These are phyloP conservation scores for Ochromonas danica DNA, from an alignment of 108 stramenopile genomes.

Conservation along the genomic window DNA sequence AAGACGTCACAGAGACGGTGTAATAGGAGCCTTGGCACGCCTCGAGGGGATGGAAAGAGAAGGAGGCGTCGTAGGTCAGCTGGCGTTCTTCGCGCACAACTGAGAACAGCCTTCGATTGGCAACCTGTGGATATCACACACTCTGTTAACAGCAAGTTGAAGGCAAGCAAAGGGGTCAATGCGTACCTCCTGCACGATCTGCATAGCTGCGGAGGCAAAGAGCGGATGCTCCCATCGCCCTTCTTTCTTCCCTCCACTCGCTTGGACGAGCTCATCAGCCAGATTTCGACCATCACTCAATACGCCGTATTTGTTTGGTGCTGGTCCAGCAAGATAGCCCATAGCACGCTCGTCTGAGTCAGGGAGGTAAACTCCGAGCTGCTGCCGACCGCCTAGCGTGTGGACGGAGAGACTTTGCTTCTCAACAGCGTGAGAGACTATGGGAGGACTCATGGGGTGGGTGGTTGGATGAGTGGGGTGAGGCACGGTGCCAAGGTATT, in stretches of 20 bases:
- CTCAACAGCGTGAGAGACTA: no score
- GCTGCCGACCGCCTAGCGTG: conserved; percentile 29
- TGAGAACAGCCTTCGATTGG: conserved; percentile 85
- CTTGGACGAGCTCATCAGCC: conserved; percentile 57
- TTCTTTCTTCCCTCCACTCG: conserved; percentile 54
- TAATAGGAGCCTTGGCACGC: conserved; percentile 89
- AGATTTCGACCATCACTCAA: conserved; percentile 75
- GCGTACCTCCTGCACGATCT: conserved; percentile 58
- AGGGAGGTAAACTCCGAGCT: conserved; percentile 79
- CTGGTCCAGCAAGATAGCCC: conserved; percentile 84
- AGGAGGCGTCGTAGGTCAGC: conserved; percentile 94
- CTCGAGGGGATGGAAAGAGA: conserved; percentile 83
- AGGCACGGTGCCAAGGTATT: conserved; percentile 90
- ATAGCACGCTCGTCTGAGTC: conserved; percentile 93
- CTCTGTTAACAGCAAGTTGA: no score
- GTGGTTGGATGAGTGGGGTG: no score
- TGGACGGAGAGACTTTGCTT: no score
- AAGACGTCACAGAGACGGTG: conserved; percentile 88
- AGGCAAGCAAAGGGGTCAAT: no score
- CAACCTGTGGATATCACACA: conserved; percentile 71
- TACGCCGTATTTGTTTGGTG: conserved; percentile 88
- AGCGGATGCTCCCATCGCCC: conserved; percentile 77
- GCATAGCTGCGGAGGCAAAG: conserved; percentile 77
- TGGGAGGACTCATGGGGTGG: no score
- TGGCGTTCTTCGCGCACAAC: conserved; percentile 89